Base-by-base conservation (phyloP, 345 rosid genomes). In the Eucalyptus guilfoylei region DNA sequence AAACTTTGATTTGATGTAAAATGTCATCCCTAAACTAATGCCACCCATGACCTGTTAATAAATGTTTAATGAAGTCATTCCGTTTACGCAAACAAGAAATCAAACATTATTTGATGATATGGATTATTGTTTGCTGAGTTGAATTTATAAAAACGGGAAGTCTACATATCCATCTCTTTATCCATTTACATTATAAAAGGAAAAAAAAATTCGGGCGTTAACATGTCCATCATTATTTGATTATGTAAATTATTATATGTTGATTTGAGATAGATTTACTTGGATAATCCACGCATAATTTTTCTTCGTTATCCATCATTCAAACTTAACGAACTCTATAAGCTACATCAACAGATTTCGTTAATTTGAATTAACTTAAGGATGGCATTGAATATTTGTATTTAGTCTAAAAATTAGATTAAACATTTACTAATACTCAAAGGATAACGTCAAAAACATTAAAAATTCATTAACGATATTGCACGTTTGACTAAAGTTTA, bases 41-140 rank as follows among this genome's bases (percentile, higher is more conserved):
- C 45, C 0, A 1, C 24, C 9, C 14, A 11, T 40, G 9, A 37
- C 11, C 2, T 1, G 13, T 76, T 76, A 4, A 26, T 42, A n/a
- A 15, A 37, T 76, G 14, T 21, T 76, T 13, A 40, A 37, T 23
- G 28, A 11, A 40, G 15, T 40, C 85, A 3, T 40, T 37, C 5
- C 9, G 2, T 76, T 76, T 21, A 26, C 16, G 42, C 85, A 76
- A 37, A 40, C 23, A 40, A 76, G 8, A 76, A 76, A 37, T 76
- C 47, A 3, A 0, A 21, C 28, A 6, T 19, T 21, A 19, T 37
- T 6, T 37, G 28, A 76, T 21, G 28, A 19, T 12, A 7, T 40
- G 14, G 8, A 40, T 37, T 40, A 76, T 76, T 76, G 4, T 40
- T 40, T 40, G 11, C 37, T 17, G 10, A 64, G 40, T 15, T n/a